Evolutionary conservation across 2,329 filamentous ascomycete species (phyloP), one percentile per base, ranked within the genome.

Genomic region (Fonsecaea monophora): DNA sequence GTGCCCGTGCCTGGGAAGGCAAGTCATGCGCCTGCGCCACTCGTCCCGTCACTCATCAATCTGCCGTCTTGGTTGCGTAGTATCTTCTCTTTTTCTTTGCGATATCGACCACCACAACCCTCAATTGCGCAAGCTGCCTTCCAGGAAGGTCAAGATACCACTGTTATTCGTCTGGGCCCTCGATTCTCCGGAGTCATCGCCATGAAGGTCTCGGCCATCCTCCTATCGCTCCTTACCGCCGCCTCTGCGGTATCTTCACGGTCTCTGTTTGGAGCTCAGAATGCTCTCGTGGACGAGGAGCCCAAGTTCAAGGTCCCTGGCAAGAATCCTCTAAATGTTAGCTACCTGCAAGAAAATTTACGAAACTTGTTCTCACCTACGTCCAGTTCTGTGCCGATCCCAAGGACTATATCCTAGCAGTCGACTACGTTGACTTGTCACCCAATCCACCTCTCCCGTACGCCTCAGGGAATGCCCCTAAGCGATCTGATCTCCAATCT

Each of bases 401-500:
- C 65, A 79, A 80, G 57, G 78, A 87, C 60, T 88, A 97, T 77
- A 85, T 94, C 65, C 82, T 97, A 72, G 81, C 82, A 53, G 93
- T 99, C 74, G 83, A 93, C 70, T 86, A 86, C 55, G 92, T 98
- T 64, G 89, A 97, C 74, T 81, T 99, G 65, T 76, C 79, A 40
- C 95, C 95, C 13, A 98, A 97, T 79, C 95, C 94, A 67, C 95
- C 95, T 40, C 77, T 87, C 76, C 84, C 93, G 94, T 98, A 88
- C 75, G 91, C 86, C 38, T 35, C 38, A 18, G 54, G 4, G 2
- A 40, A 25, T 25, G 12, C 25, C 21, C 30, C 12, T 32, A 8
- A 40, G 37, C 10, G 30, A 50, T 4, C n/a, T 25, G 34, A 54
- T 13, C 8, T 42, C 37, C 8, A 4, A 53, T 30, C 62, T 68